Evolutionary conservation across 495 filamentous ascomycete species (phyloP).

Genomic region (Aspergillus hancockii): DNA sequence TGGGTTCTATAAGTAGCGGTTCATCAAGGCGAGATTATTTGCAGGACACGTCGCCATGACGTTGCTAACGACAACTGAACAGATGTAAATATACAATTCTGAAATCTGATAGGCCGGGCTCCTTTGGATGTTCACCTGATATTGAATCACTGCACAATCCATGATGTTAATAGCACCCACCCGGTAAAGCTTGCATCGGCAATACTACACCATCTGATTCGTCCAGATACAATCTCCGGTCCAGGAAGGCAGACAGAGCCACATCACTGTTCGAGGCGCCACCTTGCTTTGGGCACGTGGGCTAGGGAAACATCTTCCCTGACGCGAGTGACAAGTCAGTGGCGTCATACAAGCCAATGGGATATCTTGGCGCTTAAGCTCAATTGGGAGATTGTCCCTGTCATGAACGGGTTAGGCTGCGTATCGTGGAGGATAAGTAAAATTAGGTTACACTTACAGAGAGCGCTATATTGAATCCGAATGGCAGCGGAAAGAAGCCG

Average conservation of each 20-base stretch:
- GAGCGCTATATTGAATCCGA: background rate
- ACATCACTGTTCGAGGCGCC: background rate
- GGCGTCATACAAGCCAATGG: slow-evolving; percentile 1
- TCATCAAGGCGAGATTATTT: background rate
- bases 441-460: slow-evolving; percentile 1
- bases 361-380: background rate
- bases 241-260: background rate
- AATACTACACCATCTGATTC: background rate
- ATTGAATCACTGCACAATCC: background rate
- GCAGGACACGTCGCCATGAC: background rate
- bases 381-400: background rate
- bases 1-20: background rate
- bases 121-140: background rate
- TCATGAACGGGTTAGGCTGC: background rate
- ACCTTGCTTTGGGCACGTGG: background rate
- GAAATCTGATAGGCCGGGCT: background rate
- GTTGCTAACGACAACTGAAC: background rate
- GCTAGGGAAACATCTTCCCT: background rate
- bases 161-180: background rate
- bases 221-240: background rate
- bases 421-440: background rate
- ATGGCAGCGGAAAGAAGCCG: background rate
- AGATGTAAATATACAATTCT: background rate
- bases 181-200: background rate
- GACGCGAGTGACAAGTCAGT: background rate